These are phyloP conservation scores for Pycnococcus provasolii DNA, from an alignment of 139 green algal genomes.

Conservation along the genomic window DNA sequence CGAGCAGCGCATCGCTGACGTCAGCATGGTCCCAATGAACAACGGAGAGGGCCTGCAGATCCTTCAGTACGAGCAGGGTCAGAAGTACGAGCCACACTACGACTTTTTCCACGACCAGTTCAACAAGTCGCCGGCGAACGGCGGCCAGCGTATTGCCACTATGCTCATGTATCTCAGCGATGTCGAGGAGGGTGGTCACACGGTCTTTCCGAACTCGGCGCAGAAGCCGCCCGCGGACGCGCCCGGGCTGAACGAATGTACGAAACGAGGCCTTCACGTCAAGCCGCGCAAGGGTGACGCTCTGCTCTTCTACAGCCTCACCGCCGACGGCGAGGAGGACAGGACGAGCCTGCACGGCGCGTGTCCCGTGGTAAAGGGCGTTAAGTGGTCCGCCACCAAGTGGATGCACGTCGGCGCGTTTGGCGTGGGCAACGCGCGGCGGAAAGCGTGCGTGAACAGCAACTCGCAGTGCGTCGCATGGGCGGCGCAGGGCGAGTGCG, in stretches of 20 bases:
- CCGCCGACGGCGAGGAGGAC: constrained; percentile 48
- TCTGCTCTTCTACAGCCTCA: constrained; percentile 51
- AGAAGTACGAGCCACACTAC: constrained; percentile 76
- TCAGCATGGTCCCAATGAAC: constrained; percentile 44
- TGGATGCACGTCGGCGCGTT: constrained; percentile 58
- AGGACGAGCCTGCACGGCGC: constrained; percentile 47
- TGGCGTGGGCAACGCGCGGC: not conserved
- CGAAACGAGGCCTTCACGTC: constrained; percentile 19
- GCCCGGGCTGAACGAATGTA: constrained; percentile 2
- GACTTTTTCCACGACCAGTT: constrained; percentile 70
- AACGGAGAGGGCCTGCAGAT: constrained; percentile 72
- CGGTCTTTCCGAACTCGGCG: constrained; percentile 20
- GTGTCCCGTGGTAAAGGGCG: constrained; percentile 50
- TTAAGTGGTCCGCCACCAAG: constrained; percentile 68
- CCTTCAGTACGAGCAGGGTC: constrained; percentile 59
- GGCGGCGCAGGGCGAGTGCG: constrained; percentile 34
- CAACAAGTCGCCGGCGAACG: constrained; percentile 44
- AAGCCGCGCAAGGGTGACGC: constrained; percentile 38
- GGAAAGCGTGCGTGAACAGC: constrained; percentile 22
- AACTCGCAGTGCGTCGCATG: constrained; percentile 28
- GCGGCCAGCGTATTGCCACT: constrained; percentile 64
- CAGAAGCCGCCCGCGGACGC: constrained; percentile 3
- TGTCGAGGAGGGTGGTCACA: constrained; percentile 34
- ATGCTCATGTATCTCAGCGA: constrained; percentile 71
- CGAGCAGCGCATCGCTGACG: constrained; percentile 51